Evolutionary conservation across 495 filamentous ascomycete genomes (phyloP), one percentile per base, ranked within the genome.

Genomic region (Lophiostoma macrostomum): DNA sequence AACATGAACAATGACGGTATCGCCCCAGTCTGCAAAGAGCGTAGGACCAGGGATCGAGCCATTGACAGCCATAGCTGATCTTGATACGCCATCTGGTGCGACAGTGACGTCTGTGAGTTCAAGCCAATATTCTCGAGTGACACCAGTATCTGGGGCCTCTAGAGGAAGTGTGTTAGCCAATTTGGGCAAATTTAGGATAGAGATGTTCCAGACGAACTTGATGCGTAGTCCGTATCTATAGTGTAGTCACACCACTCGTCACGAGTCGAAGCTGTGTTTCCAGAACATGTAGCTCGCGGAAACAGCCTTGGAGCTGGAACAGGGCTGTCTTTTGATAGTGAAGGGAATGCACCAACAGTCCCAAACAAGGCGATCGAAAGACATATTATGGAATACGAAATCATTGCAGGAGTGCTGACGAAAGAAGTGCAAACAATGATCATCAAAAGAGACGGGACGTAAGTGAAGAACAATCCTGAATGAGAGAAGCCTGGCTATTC

Each of bases 71-170:
- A 62, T 56, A 4, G 70, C 67, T 6, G 65, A 25, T 32, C 74
- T 69, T 11, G 61, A 45, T 31, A 71, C 67, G 31, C 78, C 78
- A 66, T 81, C 77, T 0, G 76, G 77, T 1, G 76, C 56, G 27
- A 74, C 53, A 7, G 67, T 77, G 8, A 67, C 64, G 35, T 79
- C 70, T 5, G 58, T 65, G n/a, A 74, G 56, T 25, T 71, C 66
- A 23, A 75, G 66, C 66, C 68, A 73, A 47, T 74, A 77, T 53
- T 65, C 50, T 4, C 50, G 50, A 18, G 50, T 54, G 5, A 54
- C 50, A 12, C 50, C 50, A 24, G 50, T 54, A 18, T 54, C 50
- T 10, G 50, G 50, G 19, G 28, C 50, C 16, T 54, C 63, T 18
- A 48, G 63, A 62, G 22, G 19, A n/a, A n/a, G n/a, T n/a, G n/a